Base-by-base conservation (phyloP, 2,329 filamentous ascomycete species). In the Colletotrichum limetticola region DNA sequence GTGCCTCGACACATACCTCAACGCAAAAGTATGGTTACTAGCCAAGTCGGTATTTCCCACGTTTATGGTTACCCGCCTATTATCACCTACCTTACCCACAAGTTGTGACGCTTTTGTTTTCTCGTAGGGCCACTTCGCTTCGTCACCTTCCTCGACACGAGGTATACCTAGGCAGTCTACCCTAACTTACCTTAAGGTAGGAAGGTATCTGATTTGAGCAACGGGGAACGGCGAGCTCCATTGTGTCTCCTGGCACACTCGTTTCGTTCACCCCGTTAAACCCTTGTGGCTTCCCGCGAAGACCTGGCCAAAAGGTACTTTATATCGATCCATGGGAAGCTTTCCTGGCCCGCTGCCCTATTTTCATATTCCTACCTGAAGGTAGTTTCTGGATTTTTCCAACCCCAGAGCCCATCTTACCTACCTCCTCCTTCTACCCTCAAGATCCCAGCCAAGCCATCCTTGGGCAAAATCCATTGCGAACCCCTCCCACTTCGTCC, bases 181-280 rank as follows among this genome's bases (percentile, higher is more conserved):
- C 32, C 32, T 35, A 1, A 35, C 32, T 12, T 35, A 35, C 9
- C 11, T 35, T 35, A 32, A 32, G 30, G 30, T 32, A 32, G 30
- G 30, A 4, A 35, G 32, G 32, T 35, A 12, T 37, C 49, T 24
- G 61, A 55, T 12, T 22, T 14, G 37, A 57, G 52, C 16, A 56
- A 58, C 69, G 69, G 69, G 37, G 49, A 24, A 46, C 70, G 66
- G 70, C 70, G 70, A 69, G 70, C 70, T 72, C 70, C 66, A 69
- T 59, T 64, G 59, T 30, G 66, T 72, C 70, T 72, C 70, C 59
- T 72, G 66, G 60, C 66, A 59, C 53, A 30, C 24, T 46, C 28
- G 53, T 19, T 56, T 24, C 22, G 12, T 56, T 28, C 53, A 26
- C 22, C 26, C 53, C 52, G 16, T 52, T 55, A 22, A 63, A 64